These are phyloP conservation scores for Lenzites betulinus DNA, from an alignment of 768 basidiomycete species.

Conservation along the genomic window DNA sequence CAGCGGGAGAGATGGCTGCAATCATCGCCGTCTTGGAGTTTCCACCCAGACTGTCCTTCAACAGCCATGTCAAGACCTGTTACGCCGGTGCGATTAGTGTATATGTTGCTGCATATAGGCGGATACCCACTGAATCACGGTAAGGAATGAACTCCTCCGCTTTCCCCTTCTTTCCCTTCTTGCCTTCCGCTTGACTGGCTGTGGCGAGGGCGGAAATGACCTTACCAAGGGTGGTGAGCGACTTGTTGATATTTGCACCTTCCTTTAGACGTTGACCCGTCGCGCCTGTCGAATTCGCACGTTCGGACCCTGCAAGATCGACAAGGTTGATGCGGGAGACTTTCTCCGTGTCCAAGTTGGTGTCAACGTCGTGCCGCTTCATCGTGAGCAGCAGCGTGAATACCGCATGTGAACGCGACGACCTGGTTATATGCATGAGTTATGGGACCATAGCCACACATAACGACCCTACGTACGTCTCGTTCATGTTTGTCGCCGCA, in stretches of 20 bases:
- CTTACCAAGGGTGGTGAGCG: conserved; percentile 95
- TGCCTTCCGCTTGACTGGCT: conserved; percentile 56
- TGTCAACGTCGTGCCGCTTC: conserved; percentile 81
- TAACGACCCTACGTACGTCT: conserved; percentile 64
- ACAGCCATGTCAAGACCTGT: conserved; percentile 94
- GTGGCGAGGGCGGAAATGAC: conserved; percentile 88
- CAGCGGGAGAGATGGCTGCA: conserved; percentile 97
- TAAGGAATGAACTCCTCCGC: conserved; percentile 95
- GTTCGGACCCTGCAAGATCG: conserved; percentile 95
- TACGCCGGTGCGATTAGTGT: background rate
- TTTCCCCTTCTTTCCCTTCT: conserved; percentile 81
- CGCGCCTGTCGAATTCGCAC: conserved; percentile 97
- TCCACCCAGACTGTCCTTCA: conserved; percentile 96
- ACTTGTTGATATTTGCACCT: conserved; percentile 99
- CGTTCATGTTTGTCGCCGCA: conserved; percentile 99
- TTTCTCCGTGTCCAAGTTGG: conserved; percentile 94
- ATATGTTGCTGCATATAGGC: background rate
- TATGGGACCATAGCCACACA: too few relatives aligned
- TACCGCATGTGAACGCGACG: conserved; percentile 96
- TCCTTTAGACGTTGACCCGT: conserved; percentile 96
- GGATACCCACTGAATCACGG: conserved; percentile 84
- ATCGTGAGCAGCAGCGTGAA: conserved; percentile 95
- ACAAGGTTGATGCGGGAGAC: conserved; percentile 98
- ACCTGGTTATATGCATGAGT: conserved; percentile 45
- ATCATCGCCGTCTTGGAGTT: conserved; percentile 99